phyloP scores from a whole-genome alignment of 116 monocot species.

The Thalassia testudinum region DNA sequence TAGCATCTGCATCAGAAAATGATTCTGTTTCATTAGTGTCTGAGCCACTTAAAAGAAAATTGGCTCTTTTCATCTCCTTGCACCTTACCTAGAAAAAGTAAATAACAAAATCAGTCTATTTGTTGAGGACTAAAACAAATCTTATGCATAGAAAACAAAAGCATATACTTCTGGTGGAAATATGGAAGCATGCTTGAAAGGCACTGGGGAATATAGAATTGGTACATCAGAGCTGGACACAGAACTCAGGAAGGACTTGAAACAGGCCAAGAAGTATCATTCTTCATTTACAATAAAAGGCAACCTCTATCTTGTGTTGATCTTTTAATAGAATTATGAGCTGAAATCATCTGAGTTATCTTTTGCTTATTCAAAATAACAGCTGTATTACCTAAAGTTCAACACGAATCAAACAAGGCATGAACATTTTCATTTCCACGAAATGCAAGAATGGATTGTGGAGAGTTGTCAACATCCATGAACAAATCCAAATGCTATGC shows the following conservation, averaged over 20 bases:
- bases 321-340: background rate
- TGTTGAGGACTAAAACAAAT: too few relatives aligned
- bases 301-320: background rate
- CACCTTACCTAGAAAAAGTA: conserved; percentile 42
- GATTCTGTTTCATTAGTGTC: conserved; percentile 15
- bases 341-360: too few relatives aligned
- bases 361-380: background rate
- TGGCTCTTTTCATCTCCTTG: conserved; percentile 80
- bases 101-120: background rate
- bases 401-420: conserved; percentile 68
- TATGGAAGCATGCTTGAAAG: conserved; percentile 64
- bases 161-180: conserved; percentile 44
- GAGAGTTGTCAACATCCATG: conserved; percentile 50
- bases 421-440: conserved; percentile 58
- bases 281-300: background rate
- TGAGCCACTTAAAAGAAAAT: conserved; percentile 17
- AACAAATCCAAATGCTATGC: conserved; percentile 41
- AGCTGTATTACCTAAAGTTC: conserved; percentile 57
- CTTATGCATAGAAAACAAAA: background rate
- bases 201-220: conserved; percentile 45
- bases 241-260: conserved; percentile 49
- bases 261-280: background rate
- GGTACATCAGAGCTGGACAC: conserved; percentile 55
- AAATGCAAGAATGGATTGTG: conserved; percentile 69
- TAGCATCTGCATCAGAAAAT: conserved; percentile 2